Percentiles rank a stretch among this genome's conserved stretches.
Evolutionary conservation across 768 basidiomycete species (phyloP).

Genomic region (Amyloporia xantha): DNA sequence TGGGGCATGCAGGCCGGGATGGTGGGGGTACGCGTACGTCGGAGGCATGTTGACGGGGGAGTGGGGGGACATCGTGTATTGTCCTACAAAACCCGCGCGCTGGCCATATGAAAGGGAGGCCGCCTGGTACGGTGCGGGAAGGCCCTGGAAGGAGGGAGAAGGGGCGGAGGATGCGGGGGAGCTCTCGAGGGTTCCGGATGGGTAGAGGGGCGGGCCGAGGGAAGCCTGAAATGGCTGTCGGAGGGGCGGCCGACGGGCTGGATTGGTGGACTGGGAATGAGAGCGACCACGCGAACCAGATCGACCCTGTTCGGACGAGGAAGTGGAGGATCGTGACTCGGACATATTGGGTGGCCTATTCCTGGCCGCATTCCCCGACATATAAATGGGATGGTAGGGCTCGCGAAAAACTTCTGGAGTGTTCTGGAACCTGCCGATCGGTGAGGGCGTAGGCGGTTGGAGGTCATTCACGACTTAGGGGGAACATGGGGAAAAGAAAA

Average conservation of each 20-base stretch:
- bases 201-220: conserved; percentile 7
- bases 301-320: conserved; percentile 14
- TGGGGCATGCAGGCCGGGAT: conserved; percentile 28
- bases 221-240: conserved; percentile 15
- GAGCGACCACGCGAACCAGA: conserved; percentile 16
- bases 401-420: conserved; percentile 17
- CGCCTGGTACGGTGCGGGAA: conserved; percentile 13
- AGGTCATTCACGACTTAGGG: conserved; percentile 15
- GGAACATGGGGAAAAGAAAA: conserved; percentile 1
- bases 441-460: conserved; percentile 7
- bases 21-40: conserved; percentile 28
- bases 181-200: conserved; percentile 17
- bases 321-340: conserved; percentile 14
- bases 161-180: conserved; percentile 19
- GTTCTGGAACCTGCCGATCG: conserved; percentile 17
- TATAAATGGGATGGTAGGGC: conserved; percentile 10
- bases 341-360: conserved; percentile 17
- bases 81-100: conserved; percentile 32
- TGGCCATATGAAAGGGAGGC: conserved; percentile 18
- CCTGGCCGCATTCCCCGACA: conserved; percentile 14
- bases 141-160: conserved; percentile 20
- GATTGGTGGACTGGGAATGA: conserved; percentile 11
- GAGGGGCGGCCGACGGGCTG: conserved; percentile 17
- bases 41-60: conserved; percentile 18
- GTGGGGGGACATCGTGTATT: conserved; percentile 42